These are phyloP conservation scores for Solanum piurae DNA, from an alignment of 257 asterid genomes.

Conservation along the genomic window DNA sequence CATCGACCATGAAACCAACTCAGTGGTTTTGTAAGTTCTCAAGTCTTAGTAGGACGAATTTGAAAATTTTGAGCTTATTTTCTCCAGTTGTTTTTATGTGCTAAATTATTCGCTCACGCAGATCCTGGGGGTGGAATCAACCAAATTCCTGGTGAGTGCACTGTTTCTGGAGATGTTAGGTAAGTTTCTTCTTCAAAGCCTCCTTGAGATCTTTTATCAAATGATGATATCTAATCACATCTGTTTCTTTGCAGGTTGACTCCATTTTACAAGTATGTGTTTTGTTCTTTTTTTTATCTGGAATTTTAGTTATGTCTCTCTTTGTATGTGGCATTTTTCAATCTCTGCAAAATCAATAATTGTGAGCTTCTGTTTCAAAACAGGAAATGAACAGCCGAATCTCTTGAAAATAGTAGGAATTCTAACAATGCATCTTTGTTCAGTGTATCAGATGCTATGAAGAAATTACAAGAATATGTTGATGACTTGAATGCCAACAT, in stretches of 20 bases:
- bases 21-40: constrained; percentile 82
- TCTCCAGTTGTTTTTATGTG: neutral
- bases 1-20: constrained; percentile 98
- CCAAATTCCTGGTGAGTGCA: constrained; percentile 91
- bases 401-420: neutral
- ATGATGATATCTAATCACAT: constrained; percentile 15
- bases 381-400: neutral
- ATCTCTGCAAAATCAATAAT: neutral
- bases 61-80: neutral
- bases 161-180: constrained; percentile 93
- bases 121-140: constrained; percentile 99
- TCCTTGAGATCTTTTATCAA: constrained; percentile 2
- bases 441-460: constrained; percentile 74
- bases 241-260: constrained; percentile 65
- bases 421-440: neutral
- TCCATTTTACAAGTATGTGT: constrained; percentile 76
- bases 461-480: constrained; percentile 65
- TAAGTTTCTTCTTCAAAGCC: constrained; percentile 10
- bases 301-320: neutral
- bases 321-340: neutral
- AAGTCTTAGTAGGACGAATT: neutral
- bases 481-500: constrained; percentile 77
- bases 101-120: constrained; percentile 13
- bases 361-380: neutral
- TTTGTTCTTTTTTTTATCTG: neutral